These are phyloP conservation scores for Globisporangium nodosum DNA, from an alignment of 352 stramenopile genomes.

Conservation along the genomic window DNA sequence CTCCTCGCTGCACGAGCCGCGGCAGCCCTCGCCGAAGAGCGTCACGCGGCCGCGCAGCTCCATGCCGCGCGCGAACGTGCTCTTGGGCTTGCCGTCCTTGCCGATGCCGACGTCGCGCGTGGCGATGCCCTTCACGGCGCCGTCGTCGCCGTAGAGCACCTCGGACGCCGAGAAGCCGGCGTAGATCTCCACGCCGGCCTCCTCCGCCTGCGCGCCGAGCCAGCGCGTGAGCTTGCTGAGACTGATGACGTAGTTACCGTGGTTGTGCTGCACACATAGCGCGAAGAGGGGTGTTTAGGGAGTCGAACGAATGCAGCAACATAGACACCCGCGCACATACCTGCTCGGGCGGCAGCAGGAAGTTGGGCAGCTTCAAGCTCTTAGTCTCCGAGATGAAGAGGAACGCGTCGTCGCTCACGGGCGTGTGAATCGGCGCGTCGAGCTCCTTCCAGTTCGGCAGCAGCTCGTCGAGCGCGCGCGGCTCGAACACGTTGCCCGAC, in stretches of 20 bases:
- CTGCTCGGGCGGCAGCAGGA: slow-evolving; percentile 92
- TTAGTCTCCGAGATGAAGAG: slow-evolving; percentile 89
- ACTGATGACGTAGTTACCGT: slow-evolving; percentile 98
- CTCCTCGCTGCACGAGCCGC: slow-evolving; percentile 96
- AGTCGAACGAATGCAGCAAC: neutral
- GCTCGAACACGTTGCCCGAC: slow-evolving; percentile 98
- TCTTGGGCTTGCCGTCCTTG: slow-evolving; percentile 95
- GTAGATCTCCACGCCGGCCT: slow-evolving; percentile 99
- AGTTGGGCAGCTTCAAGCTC: slow-evolving; percentile 84
- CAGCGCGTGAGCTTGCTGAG: slow-evolving; percentile 96
- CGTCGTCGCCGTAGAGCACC: slow-evolving; percentile 82
- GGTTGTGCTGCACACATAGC: slow-evolving; percentile 81
- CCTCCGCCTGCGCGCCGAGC: slow-evolving; percentile 95
- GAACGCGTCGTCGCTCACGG: slow-evolving; percentile 94
- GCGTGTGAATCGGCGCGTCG: slow-evolving; percentile 87
- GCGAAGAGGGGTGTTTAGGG: no score
- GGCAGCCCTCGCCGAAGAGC: slow-evolving; percentile 97
- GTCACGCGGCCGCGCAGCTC: slow-evolving; percentile 94
- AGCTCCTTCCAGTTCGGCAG: slow-evolving; percentile 94
- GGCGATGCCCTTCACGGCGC: slow-evolving; percentile 90
- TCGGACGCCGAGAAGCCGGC: slow-evolving; percentile 96
- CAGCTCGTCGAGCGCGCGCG: slow-evolving; percentile 94
- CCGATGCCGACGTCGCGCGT: slow-evolving; percentile 98
- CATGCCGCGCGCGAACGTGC: slow-evolving; percentile 97
- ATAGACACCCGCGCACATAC: slow-evolving; percentile 15